These are phyloP conservation scores for Mycena chlorophos DNA, from an alignment of 768 basidiomycete species.

Conservation along the genomic window DNA sequence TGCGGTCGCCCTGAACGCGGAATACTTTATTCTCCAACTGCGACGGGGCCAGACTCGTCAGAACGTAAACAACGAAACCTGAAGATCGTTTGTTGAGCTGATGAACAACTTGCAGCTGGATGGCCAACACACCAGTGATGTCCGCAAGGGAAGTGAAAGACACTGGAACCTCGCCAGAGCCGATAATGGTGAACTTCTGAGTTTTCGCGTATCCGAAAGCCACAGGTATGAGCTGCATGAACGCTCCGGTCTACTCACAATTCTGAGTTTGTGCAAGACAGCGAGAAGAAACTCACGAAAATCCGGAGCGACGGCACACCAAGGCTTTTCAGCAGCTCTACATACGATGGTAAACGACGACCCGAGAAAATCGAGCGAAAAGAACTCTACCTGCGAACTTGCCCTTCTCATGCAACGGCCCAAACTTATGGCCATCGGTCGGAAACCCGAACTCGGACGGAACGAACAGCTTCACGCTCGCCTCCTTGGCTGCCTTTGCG, in stretches of 20 bases:
- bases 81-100: neutral
- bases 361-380: neutral
- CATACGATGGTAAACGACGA: neutral
- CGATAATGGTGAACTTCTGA: slow-evolving; percentile 32
- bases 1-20: slow-evolving; percentile 4
- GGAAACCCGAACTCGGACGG: slow-evolving; percentile 39
- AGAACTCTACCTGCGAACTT: slow-evolving; percentile 29
- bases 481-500: slow-evolving; percentile 37
- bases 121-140: slow-evolving; percentile 28
- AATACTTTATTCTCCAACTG: slow-evolving; percentile 26
- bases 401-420: slow-evolving; percentile 28
- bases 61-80: slow-evolving; percentile 39
- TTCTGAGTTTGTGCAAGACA: neutral
- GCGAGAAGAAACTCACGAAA: slow-evolving; percentile 27
- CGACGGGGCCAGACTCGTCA: slow-evolving; percentile 31
- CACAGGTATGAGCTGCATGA: slow-evolving; percentile 32
- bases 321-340: slow-evolving; percentile 32
- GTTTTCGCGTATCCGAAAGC: slow-evolving; percentile 27
- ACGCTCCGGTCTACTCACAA: slow-evolving; percentile 32
- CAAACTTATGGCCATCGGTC: slow-evolving; percentile 32
- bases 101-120: neutral
- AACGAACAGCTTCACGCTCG: slow-evolving; percentile 38
- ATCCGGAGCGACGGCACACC: slow-evolving; percentile 32
- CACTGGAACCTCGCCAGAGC: slow-evolving; percentile 30
- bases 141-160: slow-evolving; percentile 35